These are phyloP conservation scores for Pelargonium exstipulatum DNA, from an alignment of 441 rosid species.

Conservation along the genomic window DNA sequence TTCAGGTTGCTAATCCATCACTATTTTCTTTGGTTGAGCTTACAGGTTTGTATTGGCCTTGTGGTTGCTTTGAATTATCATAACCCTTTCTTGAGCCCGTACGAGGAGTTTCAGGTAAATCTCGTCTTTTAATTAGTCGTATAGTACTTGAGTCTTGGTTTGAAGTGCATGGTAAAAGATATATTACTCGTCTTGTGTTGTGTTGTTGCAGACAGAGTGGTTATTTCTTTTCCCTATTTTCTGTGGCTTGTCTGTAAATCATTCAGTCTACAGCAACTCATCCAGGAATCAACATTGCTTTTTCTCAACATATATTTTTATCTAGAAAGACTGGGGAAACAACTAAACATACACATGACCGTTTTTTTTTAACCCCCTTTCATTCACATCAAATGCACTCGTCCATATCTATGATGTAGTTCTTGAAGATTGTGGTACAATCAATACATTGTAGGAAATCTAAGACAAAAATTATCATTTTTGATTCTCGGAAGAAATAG, in stretches of 20 bases:
- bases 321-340: neutral
- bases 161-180: neutral
- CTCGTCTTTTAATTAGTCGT: constrained; percentile 8
- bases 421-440: neutral
- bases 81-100: constrained; percentile 83
- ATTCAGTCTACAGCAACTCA: neutral
- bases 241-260: neutral
- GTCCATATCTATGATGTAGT: neutral
- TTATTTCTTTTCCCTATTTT: neutral
- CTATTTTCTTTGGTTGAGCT: constrained; percentile 24
- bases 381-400: neutral
- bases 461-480: neutral
- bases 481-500: neutral
- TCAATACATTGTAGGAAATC: neutral
- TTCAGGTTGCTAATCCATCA: constrained; percentile 21
- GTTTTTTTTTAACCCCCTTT: neutral
- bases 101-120: constrained; percentile 87
- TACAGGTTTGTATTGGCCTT: constrained; percentile 80
- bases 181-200: neutral
- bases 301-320: neutral
- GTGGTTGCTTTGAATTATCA: constrained; percentile 87
- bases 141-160: neutral
- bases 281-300: neutral
- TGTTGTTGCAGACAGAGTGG: neutral
- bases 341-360: neutral